These are phyloP conservation scores for Aspergillus biplanus DNA, from an alignment of 495 filamentous ascomycete genomes.

Conservation along the genomic window DNA sequence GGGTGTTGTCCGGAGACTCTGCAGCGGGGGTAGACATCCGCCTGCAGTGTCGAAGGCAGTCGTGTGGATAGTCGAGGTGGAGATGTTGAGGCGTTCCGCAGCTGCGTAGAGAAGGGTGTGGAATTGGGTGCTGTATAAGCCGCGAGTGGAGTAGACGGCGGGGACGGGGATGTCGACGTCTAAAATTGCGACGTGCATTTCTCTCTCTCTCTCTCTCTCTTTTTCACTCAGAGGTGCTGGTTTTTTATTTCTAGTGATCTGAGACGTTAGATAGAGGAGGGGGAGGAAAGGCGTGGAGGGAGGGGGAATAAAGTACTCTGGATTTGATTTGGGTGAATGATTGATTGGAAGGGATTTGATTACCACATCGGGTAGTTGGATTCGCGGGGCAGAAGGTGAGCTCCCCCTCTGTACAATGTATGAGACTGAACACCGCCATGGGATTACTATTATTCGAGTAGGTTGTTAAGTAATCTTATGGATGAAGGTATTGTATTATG, in stretches of 20 bases:
- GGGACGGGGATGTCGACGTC: constrained; percentile 46
- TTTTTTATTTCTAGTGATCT: constrained; percentile 9
- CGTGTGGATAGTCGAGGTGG: constrained; percentile 30
- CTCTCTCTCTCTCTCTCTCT: constrained; percentile 4
- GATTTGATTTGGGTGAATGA: background rate
- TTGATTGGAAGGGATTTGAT: constrained; percentile 18
- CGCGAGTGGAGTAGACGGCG: constrained; percentile 37
- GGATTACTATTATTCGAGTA: no score
- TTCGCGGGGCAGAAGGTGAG: constrained; percentile 1
- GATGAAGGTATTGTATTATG: no score
- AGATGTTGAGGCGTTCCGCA: constrained; percentile 32
- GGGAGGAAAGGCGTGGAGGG: background rate
- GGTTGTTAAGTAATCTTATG: no score
- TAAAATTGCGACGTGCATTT: constrained; percentile 44
- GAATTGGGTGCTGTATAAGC: constrained; percentile 47
- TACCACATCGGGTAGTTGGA: constrained; percentile 21
- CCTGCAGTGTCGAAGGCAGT: constrained; percentile 46
- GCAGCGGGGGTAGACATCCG: constrained; percentile 34
- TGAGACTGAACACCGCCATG: background rate
- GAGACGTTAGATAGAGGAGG: background rate
- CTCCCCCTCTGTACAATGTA: background rate
- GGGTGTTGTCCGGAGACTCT: constrained; percentile 29
- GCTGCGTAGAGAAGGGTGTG: constrained; percentile 38
- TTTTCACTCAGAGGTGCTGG: background rate
- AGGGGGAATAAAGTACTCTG: background rate